These are phyloP conservation scores for Platanthera zijinensis DNA, from an alignment of 106 monocot species.

Conservation along the genomic window DNA sequence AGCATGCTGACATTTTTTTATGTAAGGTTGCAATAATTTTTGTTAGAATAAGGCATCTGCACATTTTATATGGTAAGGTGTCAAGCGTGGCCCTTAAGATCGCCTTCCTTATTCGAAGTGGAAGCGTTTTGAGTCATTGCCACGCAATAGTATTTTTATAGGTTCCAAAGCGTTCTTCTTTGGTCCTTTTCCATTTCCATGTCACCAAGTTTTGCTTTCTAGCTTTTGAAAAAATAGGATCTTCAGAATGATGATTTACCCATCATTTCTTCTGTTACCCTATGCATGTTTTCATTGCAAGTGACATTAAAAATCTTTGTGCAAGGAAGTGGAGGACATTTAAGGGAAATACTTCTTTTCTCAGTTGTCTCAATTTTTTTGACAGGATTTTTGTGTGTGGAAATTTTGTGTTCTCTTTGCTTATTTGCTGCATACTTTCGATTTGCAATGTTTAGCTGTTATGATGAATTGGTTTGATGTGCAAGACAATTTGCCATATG, in stretches of 20 bases:
- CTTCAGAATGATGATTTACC: background rate
- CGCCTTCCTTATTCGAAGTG: conserved; percentile 31
- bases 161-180: conserved; percentile 21
- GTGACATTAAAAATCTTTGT: background rate
- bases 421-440: too few species aligned
- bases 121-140: conserved; percentile 31
- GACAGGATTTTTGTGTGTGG: too few species aligned
- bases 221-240: conserved; percentile 12
- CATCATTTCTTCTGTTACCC: background rate
- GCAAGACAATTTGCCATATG: too few species aligned
- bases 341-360: too few species aligned
- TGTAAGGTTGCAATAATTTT: too few species aligned
- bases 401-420: too few species aligned
- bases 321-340: background rate
- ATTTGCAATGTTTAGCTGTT: too few species aligned
- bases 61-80: background rate
- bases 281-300: background rate
- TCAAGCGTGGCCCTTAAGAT: conserved; percentile 58
- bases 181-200: conserved; percentile 5
- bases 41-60: too few species aligned
- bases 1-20: too few species aligned
- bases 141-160: conserved; percentile 12
- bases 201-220: background rate
- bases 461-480: too few species aligned
- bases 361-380: too few species aligned